A percentile compares a stretch with the other conserved stretches of the same genome.
Evolutionary conservation across 768 basidiomycete genomes (phyloP).

Genomic region (Auriculariales sp.): DNA sequence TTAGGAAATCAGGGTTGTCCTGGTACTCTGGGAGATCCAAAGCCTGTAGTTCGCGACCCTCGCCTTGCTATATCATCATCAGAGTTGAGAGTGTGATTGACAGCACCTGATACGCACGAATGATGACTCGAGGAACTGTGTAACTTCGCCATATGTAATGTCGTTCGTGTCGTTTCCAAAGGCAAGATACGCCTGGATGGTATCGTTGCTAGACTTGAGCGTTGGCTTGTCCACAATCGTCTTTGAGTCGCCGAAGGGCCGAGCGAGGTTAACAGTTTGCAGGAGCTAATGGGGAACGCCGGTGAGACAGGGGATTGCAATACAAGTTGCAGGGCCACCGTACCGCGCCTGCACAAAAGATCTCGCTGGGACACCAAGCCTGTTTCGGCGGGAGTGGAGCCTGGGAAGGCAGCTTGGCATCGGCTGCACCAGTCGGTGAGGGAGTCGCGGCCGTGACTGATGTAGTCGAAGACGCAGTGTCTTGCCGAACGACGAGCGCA

Average conservation of each 20-base stretch:
- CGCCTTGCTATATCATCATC: slow-evolving; percentile 31
- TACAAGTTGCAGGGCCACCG: slow-evolving; percentile 14
- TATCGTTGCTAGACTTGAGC: slow-evolving; percentile 42
- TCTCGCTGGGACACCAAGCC: slow-evolving; percentile 60
- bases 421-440: slow-evolving; percentile 41
- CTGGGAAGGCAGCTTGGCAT: slow-evolving; percentile 47
- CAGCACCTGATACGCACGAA: slow-evolving; percentile 27
- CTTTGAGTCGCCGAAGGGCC: slow-evolving; percentile 66
- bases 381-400: slow-evolving; percentile 50
- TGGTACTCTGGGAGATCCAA: slow-evolving; percentile 48
- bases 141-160: slow-evolving; percentile 49
- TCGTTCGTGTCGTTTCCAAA: slow-evolving; percentile 19
- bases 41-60: slow-evolving; percentile 70
- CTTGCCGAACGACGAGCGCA: not conserved
- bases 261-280: slow-evolving; percentile 74
- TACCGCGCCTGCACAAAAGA: slow-evolving; percentile 71
- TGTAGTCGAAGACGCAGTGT: not conserved
- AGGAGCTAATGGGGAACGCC: slow-evolving; percentile 37
- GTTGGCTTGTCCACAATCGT: slow-evolving; percentile 88
- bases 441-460: slow-evolving; percentile 47
- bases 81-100: too few relatives aligned
- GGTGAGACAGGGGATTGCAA: slow-evolving; percentile 4
- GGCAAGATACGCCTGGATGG: slow-evolving; percentile 48
- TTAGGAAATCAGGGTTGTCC: slow-evolving; percentile 47
- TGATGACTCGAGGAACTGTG: slow-evolving; percentile 55